phyloP scores from a whole-genome alignment of 176 grass and related monocot genomes.

The Oryza brachyantha region DNA sequence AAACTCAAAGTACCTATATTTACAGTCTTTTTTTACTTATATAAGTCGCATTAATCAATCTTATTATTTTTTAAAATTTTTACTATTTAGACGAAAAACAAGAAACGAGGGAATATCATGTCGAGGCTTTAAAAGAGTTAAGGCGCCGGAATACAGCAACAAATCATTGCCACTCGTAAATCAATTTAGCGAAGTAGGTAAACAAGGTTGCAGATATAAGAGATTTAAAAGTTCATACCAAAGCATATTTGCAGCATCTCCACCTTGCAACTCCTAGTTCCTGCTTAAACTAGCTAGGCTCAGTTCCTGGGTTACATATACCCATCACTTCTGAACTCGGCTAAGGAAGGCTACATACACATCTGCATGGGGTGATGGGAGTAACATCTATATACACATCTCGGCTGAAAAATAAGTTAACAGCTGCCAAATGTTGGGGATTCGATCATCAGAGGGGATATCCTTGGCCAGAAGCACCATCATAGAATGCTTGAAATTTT shows the following conservation, averaged over 20 bases:
- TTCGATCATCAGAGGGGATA: not conserved
- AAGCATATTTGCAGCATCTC: not conserved
- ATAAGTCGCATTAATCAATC: too few relatives aligned
- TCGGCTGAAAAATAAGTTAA: not conserved
- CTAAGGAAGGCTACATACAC: not conserved
- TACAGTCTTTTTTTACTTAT: too few relatives aligned
- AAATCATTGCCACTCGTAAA: too few relatives aligned
- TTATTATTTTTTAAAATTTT: too few relatives aligned
- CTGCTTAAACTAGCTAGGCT: not conserved
- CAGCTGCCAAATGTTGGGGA: not conserved
- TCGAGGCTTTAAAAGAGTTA: too few relatives aligned
- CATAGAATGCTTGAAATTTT: not conserved
- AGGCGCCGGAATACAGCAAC: too few relatives aligned
- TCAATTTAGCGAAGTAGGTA: not conserved
- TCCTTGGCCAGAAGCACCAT: not conserved
- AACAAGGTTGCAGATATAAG: not conserved
- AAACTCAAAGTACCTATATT: too few relatives aligned
- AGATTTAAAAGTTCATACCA: not conserved
- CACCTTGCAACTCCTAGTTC: not conserved
- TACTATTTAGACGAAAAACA: too few relatives aligned
- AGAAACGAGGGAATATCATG: too few relatives aligned
- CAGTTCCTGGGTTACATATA: not conserved
- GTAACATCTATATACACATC: constrained; percentile 36
- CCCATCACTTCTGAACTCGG: not conserved
- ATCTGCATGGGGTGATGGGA: not conserved